Percentiles rank a stretch among this genome's conserved stretches.
Conservation (phyloP, 306 rosid genomes). For the Acacia melanoxylon region DNA sequence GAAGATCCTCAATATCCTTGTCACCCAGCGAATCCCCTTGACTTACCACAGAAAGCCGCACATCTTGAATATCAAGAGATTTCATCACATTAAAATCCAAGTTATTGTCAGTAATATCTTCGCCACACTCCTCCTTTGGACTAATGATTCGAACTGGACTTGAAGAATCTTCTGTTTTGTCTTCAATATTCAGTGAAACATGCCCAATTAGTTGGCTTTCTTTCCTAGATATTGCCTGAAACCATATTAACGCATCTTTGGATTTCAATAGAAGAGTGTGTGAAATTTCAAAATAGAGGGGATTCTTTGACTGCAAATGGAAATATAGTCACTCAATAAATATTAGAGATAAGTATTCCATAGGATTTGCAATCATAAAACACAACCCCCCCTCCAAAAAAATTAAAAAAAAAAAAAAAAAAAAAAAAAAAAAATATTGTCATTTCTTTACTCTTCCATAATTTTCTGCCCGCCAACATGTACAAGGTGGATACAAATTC, state of each 20-base stretch:
- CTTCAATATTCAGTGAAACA: slow-evolving; percentile 64
- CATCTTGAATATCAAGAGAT: slow-evolving; percentile 36
- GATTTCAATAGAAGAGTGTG: not conserved
- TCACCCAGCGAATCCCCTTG: slow-evolving; percentile 37
- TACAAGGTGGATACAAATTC: not conserved
- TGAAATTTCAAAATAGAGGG: not conserved
- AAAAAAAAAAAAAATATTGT: not conserved
- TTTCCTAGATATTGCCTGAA: slow-evolving; percentile 83
- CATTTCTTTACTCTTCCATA: not conserved
- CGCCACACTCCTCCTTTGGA: not conserved
- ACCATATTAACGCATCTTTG: slow-evolving; percentile 24
- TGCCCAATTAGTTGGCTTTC: slow-evolving; percentile 79
- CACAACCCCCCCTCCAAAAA: not conserved
- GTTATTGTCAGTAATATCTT: not conserved
- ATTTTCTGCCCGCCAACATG: not conserved
- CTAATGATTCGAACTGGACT: slow-evolving; percentile 64
- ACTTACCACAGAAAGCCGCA: slow-evolving; percentile 33
- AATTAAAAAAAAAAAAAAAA: not conserved
- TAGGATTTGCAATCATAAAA: not conserved
- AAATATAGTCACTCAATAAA: not conserved
- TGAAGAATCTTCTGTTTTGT: slow-evolving; percentile 42
- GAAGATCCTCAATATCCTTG: slow-evolving; percentile 39
- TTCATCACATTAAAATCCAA: slow-evolving; percentile 28
- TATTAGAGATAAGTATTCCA: not conserved
- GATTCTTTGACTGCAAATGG: not conserved